Conservation (phyloP, 2,329 filamentous ascomycete genomes). For the Xylariomycetidae sp. region DNA sequence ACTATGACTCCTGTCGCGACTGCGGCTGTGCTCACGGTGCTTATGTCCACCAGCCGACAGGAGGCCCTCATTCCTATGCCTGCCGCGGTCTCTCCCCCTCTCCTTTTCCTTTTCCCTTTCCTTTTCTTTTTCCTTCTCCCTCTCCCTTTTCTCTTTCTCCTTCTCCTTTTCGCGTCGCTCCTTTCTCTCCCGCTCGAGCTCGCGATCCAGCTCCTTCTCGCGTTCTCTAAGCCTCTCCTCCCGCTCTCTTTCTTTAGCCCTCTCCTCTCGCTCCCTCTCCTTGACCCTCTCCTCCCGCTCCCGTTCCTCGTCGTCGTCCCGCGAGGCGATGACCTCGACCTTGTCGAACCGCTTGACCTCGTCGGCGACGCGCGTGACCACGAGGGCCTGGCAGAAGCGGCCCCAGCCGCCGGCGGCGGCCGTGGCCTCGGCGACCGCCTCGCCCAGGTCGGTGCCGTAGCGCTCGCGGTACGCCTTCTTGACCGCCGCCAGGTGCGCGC, state of each 20-base stretch:
- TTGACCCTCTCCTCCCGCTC: constrained; percentile 12
- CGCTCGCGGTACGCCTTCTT: constrained; percentile 75
- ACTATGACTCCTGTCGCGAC: constrained; percentile 3
- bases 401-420: constrained; percentile 73
- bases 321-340: constrained; percentile 16
- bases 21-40: constrained; percentile 19
- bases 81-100: constrained; percentile 8
- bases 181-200: constrained; percentile 15
- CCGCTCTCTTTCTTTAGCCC: constrained; percentile 7
- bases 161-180: constrained; percentile 14
- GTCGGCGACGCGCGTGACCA: constrained; percentile 55
- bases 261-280: constrained; percentile 9
- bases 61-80: constrained; percentile 12
- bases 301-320: constrained; percentile 6
- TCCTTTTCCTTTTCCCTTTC: constrained; percentile 12
- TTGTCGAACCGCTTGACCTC: constrained; percentile 49
- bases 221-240: constrained; percentile 6
- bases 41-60: constrained; percentile 22
- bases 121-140: constrained; percentile 7
- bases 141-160: constrained; percentile 13
- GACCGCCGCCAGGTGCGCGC: constrained; percentile 69
- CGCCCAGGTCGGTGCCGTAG: constrained; percentile 68
- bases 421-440: constrained; percentile 72
- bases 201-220: constrained; percentile 10
- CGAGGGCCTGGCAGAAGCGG: constrained; percentile 66